A percentile compares a stretch with the other conserved stretches of the same genome.
These are phyloP conservation scores for Fusarium continuum DNA, from an alignment of 2,329 filamentous ascomycete genomes.

Conservation along the genomic window DNA sequence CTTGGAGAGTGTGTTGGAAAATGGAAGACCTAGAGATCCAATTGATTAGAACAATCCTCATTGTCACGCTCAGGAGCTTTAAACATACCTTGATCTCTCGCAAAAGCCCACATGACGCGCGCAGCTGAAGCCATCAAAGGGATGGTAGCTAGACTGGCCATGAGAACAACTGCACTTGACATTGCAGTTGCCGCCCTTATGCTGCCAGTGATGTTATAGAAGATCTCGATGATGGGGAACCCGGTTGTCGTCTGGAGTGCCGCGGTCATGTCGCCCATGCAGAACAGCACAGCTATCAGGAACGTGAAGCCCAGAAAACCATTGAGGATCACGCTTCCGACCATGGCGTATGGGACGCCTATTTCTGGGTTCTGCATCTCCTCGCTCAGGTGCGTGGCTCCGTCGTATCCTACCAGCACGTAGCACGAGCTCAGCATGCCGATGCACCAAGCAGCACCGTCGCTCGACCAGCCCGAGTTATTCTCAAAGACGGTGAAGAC, in stretches of 20 bases:
- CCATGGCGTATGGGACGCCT: constrained; percentile 26
- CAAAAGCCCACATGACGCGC: constrained; percentile 36
- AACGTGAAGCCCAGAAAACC: constrained; percentile 22
- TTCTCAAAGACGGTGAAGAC: constrained; percentile 31
- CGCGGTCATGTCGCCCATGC: constrained; percentile 18
- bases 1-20: constrained; percentile 8
- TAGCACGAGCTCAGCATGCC: constrained; percentile 35
- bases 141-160: constrained; percentile 25
- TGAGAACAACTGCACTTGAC: constrained; percentile 2
- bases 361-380: constrained; percentile 29
- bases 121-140: constrained; percentile 25
- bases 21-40: constrained; percentile 16
- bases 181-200: background rate
- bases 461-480: constrained; percentile 28
- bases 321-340: constrained; percentile 20
- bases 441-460: constrained; percentile 31
- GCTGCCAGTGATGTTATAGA: constrained; percentile 16
- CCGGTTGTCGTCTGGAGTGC: constrained; percentile 17
- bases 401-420: constrained; percentile 29
- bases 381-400: constrained; percentile 30
- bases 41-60: background rate
- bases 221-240: constrained; percentile 33
- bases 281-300: constrained; percentile 22
- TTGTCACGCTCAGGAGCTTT: background rate
- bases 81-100: constrained; percentile 25